Evolutionary conservation across 352 stramenopile species (phyloP).

Genomic region (Globisporangium irregulare): DNA sequence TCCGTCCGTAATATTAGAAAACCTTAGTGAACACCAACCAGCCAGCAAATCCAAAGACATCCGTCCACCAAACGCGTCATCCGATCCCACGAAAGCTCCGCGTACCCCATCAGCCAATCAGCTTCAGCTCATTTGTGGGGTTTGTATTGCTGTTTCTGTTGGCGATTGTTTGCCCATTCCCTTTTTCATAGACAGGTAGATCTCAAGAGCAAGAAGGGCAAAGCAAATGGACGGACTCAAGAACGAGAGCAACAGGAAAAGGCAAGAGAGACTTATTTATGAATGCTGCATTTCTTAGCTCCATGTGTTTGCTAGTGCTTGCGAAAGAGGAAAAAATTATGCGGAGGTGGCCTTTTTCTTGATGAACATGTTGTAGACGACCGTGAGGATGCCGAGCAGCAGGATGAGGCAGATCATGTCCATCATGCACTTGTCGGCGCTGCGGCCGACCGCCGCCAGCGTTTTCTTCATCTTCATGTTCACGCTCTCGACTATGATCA

Average conservation of each 20-base stretch:
- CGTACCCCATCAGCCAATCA: not conserved
- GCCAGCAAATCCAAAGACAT: not conserved
- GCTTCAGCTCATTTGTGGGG: not conserved
- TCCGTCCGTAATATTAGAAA: slow-evolving; percentile 11
- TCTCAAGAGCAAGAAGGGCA: not conserved
- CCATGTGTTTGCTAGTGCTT: not conserved
- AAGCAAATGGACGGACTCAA: not conserved
- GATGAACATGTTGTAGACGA: slow-evolving; percentile 89
- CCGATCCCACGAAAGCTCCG: not conserved
- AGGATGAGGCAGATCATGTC: slow-evolving; percentile 89
- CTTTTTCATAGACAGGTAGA: not conserved
- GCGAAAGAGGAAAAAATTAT: not conserved
- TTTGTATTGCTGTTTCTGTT: not conserved
- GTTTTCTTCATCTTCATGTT: slow-evolving; percentile 88
- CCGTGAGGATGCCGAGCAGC: slow-evolving; percentile 76
- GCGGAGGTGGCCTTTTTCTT: slow-evolving; percentile 40
- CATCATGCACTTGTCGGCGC: slow-evolving; percentile 87
- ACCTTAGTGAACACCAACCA: slow-evolving; percentile 1
- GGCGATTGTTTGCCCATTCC: not conserved
- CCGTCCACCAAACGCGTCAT: not conserved
- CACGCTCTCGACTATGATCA: slow-evolving; percentile 64
- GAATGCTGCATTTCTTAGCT: not conserved
- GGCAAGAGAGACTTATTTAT: not conserved
- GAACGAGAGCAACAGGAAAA: not conserved
- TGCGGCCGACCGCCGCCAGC: slow-evolving; percentile 63